Base-by-base conservation (phyloP, 371 early-diverging fungal genomes). In the Haplosporangium sp. region DNA sequence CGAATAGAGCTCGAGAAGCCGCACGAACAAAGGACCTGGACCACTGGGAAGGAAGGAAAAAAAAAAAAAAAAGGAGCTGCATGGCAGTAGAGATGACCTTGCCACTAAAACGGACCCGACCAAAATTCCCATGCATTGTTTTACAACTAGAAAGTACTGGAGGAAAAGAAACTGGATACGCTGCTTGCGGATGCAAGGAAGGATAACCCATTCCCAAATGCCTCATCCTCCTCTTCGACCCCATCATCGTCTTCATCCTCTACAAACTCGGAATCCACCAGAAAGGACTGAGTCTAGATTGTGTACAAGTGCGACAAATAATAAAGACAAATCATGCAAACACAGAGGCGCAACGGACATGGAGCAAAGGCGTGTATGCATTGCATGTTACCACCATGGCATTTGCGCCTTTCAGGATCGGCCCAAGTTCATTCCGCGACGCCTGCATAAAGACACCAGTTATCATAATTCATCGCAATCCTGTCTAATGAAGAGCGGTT, bases 151-250 rank as follows among this genome's bases (percentile, higher is more conserved):
- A 83, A 82, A 64, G 89, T 91, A 40, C 84, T 94, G 56, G 91
- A 93, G 59, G 92, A 94, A 58, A 93, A 93, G 74, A 88, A 92
- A 23, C 86, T 95, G 59, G 95, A 95, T 65, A 86, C 86, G 61
- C 80, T 95, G 55, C 83, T 95, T 20, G 85, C 82, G 6, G 94
- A 94, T 50, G 93, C 95, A 43, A 86, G 91, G 50, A 92, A 92
- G 77, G 93, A 94, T 56, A 84, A 87, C 61, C 92, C 90, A 29
- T 91, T 91, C 59, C 88, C 88, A 20, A 71, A 57, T 23, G 8
- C 74, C 18, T 64, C 68, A 5, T 55, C 74, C 7, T 48, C 64
- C 1, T 63, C 67, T 13, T 67, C 65, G 21, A n/a, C 53, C 2
- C 9, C 63, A 45, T 58, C 59, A 46, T 43, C 46, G 6, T 55